phyloP scores from a whole-genome alignment of 805 yeast genomes.

The Candida piceae region DNA sequence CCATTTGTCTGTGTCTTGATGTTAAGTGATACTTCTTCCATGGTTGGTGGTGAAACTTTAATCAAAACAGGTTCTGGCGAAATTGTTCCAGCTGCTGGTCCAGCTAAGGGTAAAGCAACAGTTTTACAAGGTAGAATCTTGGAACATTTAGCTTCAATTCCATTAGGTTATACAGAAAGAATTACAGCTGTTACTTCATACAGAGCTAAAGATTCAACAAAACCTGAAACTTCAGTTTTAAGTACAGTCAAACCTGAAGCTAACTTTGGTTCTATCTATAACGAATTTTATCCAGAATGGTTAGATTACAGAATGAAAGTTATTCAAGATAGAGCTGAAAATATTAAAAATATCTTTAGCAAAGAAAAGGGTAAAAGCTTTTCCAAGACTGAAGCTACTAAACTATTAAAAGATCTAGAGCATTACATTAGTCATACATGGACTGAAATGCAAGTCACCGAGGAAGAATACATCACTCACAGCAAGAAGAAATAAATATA shows the following conservation, averaged over 20 bases:
- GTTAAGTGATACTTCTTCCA: constrained; percentile 52
- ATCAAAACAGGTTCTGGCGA: constrained; percentile 41
- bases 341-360: constrained; percentile 23
- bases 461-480: constrained; percentile 22
- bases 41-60: constrained; percentile 60
- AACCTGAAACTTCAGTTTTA: constrained; percentile 35
- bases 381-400: constrained; percentile 33
- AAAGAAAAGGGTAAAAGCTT: constrained; percentile 26
- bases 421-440: constrained; percentile 26
- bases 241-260: constrained; percentile 37
- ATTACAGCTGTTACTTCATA: constrained; percentile 39
- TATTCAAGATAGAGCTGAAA: constrained; percentile 28
- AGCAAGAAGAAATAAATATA: neutral
- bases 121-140: constrained; percentile 44
- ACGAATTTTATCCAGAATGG: constrained; percentile 37
- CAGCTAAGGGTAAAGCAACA: constrained; percentile 45
- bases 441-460: constrained; percentile 31
- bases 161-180: constrained; percentile 36
- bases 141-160: constrained; percentile 43
- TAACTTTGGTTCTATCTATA: constrained; percentile 32
- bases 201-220: constrained; percentile 35
- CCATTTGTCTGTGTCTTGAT: constrained; percentile 62
- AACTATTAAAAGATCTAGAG: constrained; percentile 28
- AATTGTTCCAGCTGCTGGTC: constrained; percentile 33
- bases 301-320: constrained; percentile 34